Conservation (phyloP, 495 filamentous ascomycete genomes). For the Penicillium taxi region DNA sequence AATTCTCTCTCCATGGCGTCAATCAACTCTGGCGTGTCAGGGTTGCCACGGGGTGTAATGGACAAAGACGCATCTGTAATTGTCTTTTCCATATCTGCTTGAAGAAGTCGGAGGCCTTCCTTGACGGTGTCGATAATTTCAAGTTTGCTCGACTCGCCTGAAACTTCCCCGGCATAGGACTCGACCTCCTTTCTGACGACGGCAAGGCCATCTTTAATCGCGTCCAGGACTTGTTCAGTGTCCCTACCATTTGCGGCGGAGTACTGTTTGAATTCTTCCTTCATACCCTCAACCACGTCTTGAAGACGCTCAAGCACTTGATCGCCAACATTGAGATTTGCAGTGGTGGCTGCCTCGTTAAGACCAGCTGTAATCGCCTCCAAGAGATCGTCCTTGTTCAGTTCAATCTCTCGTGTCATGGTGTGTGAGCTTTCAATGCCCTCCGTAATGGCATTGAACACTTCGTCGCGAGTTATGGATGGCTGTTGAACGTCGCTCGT, state of each 20-base stretch:
- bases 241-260: slow-evolving; percentile 64
- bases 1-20: slow-evolving; percentile 67
- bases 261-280: slow-evolving; percentile 65
- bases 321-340: slow-evolving; percentile 46
- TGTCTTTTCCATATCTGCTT: slow-evolving; percentile 61
- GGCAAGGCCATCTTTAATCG: slow-evolving; percentile 78
- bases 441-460: slow-evolving; percentile 51
- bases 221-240: slow-evolving; percentile 74
- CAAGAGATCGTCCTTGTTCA: slow-evolving; percentile 57
- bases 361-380: slow-evolving; percentile 57
- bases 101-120: slow-evolving; percentile 61
- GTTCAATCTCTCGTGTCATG: slow-evolving; percentile 48
- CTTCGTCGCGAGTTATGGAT: slow-evolving; percentile 42
- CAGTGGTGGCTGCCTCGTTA: slow-evolving; percentile 39
- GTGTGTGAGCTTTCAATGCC: slow-evolving; percentile 44
- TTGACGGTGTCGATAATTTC: slow-evolving; percentile 71
- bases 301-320: slow-evolving; percentile 67
- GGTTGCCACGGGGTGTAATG: slow-evolving; percentile 28
- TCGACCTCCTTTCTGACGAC: slow-evolving; percentile 73
- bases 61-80: slow-evolving; percentile 38
- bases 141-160: slow-evolving; percentile 58
- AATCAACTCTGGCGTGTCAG: slow-evolving; percentile 48
- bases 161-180: slow-evolving; percentile 58
- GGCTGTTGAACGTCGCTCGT: slow-evolving; percentile 18
- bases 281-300: slow-evolving; percentile 67